phyloP scores from a whole-genome alignment of 2,329 filamentous ascomycete species.

The Stemphylium beticola region DNA sequence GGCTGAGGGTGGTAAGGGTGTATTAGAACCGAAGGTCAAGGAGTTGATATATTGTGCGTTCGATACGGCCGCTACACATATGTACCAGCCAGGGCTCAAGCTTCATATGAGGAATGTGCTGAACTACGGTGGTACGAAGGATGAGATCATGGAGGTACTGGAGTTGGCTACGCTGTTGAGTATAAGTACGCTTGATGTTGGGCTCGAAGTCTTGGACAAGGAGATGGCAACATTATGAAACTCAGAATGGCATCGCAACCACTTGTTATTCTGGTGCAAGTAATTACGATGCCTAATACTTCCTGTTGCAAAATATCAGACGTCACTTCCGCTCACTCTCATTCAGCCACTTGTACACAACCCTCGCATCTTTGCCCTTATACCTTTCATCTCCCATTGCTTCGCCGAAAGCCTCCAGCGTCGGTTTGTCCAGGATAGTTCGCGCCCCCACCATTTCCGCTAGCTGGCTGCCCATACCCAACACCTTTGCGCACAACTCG shows the following conservation, averaged over 20 bases:
- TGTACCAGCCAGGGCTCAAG: constrained; percentile 56
- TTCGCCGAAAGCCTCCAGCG: constrained; percentile 38
- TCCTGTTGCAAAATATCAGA: not conserved
- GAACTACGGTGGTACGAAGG: constrained; percentile 53
- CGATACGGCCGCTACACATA: constrained; percentile 56
- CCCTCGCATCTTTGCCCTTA: constrained; percentile 41
- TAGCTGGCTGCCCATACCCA: constrained; percentile 43
- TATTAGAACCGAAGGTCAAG: constrained; percentile 55
- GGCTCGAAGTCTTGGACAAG: constrained; percentile 31
- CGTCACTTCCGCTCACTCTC: constrained; percentile 33
- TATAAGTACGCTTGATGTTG: constrained; percentile 39
- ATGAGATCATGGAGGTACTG: constrained; percentile 58
- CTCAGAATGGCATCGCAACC: too few relatives aligned
- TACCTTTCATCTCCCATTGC: constrained; percentile 37
- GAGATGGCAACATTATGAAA: constrained; percentile 15
- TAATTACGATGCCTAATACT: too few relatives aligned
- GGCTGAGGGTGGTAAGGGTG: constrained; percentile 38
- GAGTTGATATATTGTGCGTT: constrained; percentile 59
- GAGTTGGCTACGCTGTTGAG: constrained; percentile 52
- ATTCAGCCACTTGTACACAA: constrained; percentile 44
- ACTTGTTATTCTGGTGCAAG: too few relatives aligned
- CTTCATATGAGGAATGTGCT: constrained; percentile 58
- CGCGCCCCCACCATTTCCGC: constrained; percentile 45
- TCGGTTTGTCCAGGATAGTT: constrained; percentile 40
- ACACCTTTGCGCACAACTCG: constrained; percentile 44